These are phyloP conservation scores for Globisporangium uncinulatum DNA, from an alignment of 352 stramenopile species.

Conservation along the genomic window DNA sequence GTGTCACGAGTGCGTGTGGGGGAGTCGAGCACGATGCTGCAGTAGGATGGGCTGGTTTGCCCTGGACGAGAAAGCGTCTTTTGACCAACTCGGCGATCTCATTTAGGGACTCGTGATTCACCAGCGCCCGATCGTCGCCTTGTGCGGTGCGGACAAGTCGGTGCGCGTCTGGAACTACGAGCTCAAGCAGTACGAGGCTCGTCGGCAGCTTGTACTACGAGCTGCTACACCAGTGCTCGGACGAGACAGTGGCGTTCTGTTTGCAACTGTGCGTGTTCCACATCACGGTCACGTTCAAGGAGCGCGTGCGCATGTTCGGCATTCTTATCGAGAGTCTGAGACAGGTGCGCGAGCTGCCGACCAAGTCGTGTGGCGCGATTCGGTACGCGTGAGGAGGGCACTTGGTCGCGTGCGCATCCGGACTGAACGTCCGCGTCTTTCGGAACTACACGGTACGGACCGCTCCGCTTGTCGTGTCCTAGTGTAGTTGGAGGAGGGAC, in stretches of 20 bases:
- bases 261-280: constrained; percentile 71
- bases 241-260: constrained; percentile 54
- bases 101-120: no score
- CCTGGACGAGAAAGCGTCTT: constrained; percentile 34
- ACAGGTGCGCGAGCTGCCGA: constrained; percentile 52
- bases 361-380: constrained; percentile 61
- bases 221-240: constrained; percentile 48
- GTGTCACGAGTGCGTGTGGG: constrained; percentile 33
- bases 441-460: constrained; percentile 50
- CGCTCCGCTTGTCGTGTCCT: no score
- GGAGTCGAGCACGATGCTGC: constrained; percentile 52
- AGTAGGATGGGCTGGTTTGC: constrained; percentile 82
- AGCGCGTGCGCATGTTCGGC: constrained; percentile 68
- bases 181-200: constrained; percentile 30
- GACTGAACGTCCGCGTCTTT: constrained; percentile 56
- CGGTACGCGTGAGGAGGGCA: constrained; percentile 67
- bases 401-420: constrained; percentile 64
- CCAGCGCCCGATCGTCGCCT: constrained; percentile 74
- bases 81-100: no score
- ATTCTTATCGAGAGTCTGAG: constrained; percentile 60
- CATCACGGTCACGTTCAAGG: constrained; percentile 70
- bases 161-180: constrained; percentile 89
- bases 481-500: no score
- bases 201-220: constrained; percentile 6
- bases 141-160: constrained; percentile 78